Evolutionary conservation across 371 early-diverging fungal genomes (phyloP).

Genomic region (Mucor plumbeus): DNA sequence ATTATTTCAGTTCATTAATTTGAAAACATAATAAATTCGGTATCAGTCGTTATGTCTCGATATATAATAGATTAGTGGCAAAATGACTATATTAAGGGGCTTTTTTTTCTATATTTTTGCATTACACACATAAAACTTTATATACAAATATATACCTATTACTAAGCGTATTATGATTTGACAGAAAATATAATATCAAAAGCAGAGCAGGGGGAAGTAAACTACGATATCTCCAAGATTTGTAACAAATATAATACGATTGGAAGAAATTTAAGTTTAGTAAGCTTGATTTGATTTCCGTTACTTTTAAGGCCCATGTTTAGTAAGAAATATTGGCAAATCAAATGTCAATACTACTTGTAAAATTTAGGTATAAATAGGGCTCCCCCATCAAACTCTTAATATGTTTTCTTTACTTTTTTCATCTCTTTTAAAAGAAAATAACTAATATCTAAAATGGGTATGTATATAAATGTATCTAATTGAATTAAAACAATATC

Average conservation of each 20-base stretch:
- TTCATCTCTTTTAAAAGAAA: conserved; percentile 1
- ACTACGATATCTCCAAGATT: conserved; percentile 8
- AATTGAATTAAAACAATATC: neutral
- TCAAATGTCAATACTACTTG: neutral
- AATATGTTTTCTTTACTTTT: neutral
- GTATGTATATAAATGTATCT: conserved; percentile 11
- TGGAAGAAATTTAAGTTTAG: conserved; percentile 5
- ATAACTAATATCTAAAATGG: conserved; percentile 21
- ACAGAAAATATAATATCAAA: neutral
- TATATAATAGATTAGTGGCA: too few species aligned
- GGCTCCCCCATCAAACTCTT: neutral
- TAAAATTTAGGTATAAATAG: conserved; percentile 7
- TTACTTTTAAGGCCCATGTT: neutral
- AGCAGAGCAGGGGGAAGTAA: neutral
- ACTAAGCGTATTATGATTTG: conserved; percentile 2
- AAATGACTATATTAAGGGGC: neutral
- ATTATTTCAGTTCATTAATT: too few species aligned
- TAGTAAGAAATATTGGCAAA: conserved; percentile 15
- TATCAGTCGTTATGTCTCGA: too few species aligned
- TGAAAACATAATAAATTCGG: too few species aligned
- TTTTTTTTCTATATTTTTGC: conserved; percentile 1
- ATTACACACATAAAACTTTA: neutral
- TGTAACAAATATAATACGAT: conserved; percentile 5
- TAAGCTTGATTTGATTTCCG: conserved; percentile 16
- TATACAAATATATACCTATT: neutral